A percentile compares a stretch with the other conserved stretches of the same genome.
These are phyloP conservation scores for Polysphondylium violaceum DNA, from an alignment of 78 protist genomes.

Conservation along the genomic window DNA sequence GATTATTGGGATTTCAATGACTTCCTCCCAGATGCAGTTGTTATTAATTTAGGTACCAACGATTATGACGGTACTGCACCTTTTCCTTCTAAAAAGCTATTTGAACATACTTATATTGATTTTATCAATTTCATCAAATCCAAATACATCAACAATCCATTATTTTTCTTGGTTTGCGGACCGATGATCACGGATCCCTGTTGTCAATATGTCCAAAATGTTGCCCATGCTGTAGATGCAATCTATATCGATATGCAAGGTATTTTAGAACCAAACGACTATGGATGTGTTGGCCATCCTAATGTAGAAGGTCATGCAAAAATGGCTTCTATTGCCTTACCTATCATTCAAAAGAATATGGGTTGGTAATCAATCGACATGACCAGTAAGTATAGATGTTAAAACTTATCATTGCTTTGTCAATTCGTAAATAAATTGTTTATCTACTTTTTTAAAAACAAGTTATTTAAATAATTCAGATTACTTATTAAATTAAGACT, in stretches of 20 bases:
- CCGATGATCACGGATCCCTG: slow-evolving; percentile 44
- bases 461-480: no score
- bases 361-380: slow-evolving; percentile 45
- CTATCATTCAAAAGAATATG: slow-evolving; percentile 51
- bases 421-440: no score
- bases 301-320: slow-evolving; percentile 33
- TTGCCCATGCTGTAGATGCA: neutral
- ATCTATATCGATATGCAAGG: slow-evolving; percentile 66
- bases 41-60: slow-evolving; percentile 77
- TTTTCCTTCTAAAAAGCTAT: slow-evolving; percentile 35
- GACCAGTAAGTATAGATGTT: no score
- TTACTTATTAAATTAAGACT: no score
- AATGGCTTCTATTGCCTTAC: slow-evolving; percentile 30
- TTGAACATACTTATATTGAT: slow-evolving; percentile 24
- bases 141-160: neutral
- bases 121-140: neutral
- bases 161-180: slow-evolving; percentile 71
- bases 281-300: slow-evolving; percentile 80
- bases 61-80: slow-evolving; percentile 61
- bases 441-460: no score
- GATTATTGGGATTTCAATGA: slow-evolving; percentile 19
- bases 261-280: slow-evolving; percentile 7
- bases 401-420: no score
- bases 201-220: slow-evolving; percentile 34
- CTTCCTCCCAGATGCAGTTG: slow-evolving; percentile 43